Conservation (phyloP, 306 rosid species). For the Chamaecrista fasciculata region DNA sequence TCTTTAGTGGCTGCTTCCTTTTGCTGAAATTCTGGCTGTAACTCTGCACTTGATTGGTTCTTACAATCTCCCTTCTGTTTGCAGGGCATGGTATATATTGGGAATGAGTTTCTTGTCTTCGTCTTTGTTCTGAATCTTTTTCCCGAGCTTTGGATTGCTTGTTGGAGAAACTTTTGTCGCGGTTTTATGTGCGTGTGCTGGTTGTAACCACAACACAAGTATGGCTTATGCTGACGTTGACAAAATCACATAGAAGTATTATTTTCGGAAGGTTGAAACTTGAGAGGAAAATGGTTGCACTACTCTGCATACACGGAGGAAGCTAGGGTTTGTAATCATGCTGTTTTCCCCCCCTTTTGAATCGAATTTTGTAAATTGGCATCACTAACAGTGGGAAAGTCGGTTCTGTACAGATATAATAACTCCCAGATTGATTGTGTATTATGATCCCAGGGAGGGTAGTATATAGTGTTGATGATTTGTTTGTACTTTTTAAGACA, state of each 20-base stretch:
- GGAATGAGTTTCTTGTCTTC: slow-evolving; percentile 33
- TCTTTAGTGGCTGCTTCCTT: slow-evolving; percentile 8
- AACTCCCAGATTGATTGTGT: neutral
- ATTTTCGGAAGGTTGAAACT: slow-evolving; percentile 30
- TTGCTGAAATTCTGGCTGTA: slow-evolving; percentile 16
- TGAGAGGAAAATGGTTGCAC: slow-evolving; percentile 28
- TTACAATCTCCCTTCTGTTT: slow-evolving; percentile 19
- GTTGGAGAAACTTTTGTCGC: slow-evolving; percentile 25
- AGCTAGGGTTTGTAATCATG: slow-evolving; percentile 20
- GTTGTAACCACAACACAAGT: slow-evolving; percentile 25
- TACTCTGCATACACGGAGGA: slow-evolving; percentile 29
- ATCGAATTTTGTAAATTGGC: neutral
- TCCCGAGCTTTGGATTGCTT: slow-evolving; percentile 25
- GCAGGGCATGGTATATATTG: slow-evolving; percentile 49
- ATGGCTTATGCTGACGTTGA: slow-evolving; percentile 31
- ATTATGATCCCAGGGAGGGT: neutral
- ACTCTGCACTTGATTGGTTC: slow-evolving; percentile 19
- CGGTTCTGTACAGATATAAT: neutral
- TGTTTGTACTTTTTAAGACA: neutral
- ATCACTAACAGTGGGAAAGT: neutral
- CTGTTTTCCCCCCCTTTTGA: neutral
- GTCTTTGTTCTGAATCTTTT: slow-evolving; percentile 16
- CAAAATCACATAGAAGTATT: slow-evolving; percentile 11
- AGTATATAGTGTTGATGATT: neutral
- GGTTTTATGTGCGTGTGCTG: slow-evolving; percentile 25